Evolutionary conservation across 2,329 filamentous ascomycete genomes (phyloP), one percentile per base, ranked within the genome.

Genomic region (Dothideomycetes sp.): DNA sequence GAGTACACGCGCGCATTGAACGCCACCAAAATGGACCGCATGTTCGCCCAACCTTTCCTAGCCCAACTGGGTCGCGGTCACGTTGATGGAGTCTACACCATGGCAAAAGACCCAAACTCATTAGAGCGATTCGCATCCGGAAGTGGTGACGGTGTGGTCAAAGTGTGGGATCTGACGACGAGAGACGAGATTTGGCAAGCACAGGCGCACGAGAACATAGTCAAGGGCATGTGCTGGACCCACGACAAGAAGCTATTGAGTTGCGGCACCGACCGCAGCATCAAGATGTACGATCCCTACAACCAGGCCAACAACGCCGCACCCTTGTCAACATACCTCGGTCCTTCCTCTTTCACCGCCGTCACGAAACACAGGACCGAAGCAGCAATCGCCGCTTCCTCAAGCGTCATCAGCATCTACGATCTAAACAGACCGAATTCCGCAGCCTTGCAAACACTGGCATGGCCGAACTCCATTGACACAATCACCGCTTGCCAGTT

Each of bases 211-310:
- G 84, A 94, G 53, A 94, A 94, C 52, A 81, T 95, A 31, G 85
- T 96, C 51, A 94, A 94, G 68, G 84, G 83, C 11, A 71, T 95
- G 58, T 82, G 80, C 52, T 98, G 89, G 83, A 94, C 87, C 3
- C 74, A 77, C 31, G 85, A 94, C 52, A 76, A 80, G 56, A 89
- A 87, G 58, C 69, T 96, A 11, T 67, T 96, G 33, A 89, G 85
- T 2, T 95, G 88, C 58, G 87, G 84, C 5, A 80, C 78, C 45
- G 91, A 98, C 63, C 78, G 79, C 51, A 82, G 84, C 4, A 76
- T 96, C 55, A 94, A 96, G 62, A 69, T 98, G 22, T 95, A 84
- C 64, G 87, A 95, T 53, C 88, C 89, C 1, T 93, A 93, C 60
- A 79, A 82, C 58, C 80, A 80, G 6, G 62, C 75, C 15, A 71